Base-by-base conservation (phyloP, 352 stramenopile species). In the Blastocystis sp. region DNA sequence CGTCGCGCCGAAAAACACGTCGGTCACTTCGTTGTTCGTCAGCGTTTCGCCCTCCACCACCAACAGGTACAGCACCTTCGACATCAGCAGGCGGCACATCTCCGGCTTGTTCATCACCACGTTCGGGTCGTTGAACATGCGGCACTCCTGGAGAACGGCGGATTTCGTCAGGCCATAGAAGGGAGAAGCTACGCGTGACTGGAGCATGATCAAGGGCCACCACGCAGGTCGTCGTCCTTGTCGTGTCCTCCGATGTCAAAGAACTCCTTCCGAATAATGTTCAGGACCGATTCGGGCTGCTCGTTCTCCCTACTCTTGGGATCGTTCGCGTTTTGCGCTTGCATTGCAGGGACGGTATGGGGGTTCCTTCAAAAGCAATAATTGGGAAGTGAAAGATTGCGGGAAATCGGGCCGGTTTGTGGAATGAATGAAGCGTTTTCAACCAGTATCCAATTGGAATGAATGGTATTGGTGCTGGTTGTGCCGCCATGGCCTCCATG, bases 1-100 rank as follows among this genome's bases (percentile, higher is more conserved):
- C 1, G 97, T 99, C 14, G 99, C 96, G 19, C 95, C 96, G 86
- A 99, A 99, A 90, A 99, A 99, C 21, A 99, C 96, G 43, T 98
- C 96, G 0, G 94, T 98, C 1, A 95, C 97, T 90, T 99, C 96
- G 9, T 92, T 93, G 53, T 91, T 95, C 14, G 93, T 97, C 76
- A 99, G 96, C 45, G 94, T 96, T 89, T 99, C 96, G 19, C 96
- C 96, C 88, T 98, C 96, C 43, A 96, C 98, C 23, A 67, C 52
- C 69, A 98, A 92, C 40, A 99, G 93, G 89, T 99, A 96, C 77
- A 99, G 93, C 71, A 99, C 90, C 91, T 99, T 98, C 23, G 96
- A 98, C 91, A 99, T 98, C 71, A 99, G 93, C 90, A 98, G 95
- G 89, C 95, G 98, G 92, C 96, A 99, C 90, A 98, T 97, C 70